phyloP scores from a whole-genome alignment of 2,329 filamentous ascomycete species.

The Claviceps quebecensis region DNA sequence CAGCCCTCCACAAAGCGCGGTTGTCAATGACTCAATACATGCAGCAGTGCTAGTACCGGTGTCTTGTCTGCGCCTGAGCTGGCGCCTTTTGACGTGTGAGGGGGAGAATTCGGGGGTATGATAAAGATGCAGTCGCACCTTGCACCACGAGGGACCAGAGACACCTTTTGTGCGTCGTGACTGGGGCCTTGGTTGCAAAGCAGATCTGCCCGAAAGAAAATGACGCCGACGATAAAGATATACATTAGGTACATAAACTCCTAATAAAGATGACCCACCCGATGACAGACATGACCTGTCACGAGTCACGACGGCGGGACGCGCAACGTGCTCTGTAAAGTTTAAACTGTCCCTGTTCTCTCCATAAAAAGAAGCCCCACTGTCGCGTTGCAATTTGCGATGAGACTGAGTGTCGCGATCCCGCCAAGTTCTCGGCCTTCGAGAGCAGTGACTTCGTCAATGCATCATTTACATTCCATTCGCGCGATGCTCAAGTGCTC shows the following conservation, averaged over 20 bases:
- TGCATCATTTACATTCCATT: too few species aligned
- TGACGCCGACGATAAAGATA: not conserved
- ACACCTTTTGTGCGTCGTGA: not conserved
- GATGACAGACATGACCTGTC: not conserved
- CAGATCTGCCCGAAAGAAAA: not conserved
- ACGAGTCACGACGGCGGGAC: too few species aligned
- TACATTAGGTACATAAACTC: too few species aligned
- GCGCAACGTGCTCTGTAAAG: too few species aligned
- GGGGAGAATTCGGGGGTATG: too few species aligned
- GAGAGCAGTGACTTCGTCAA: too few species aligned
- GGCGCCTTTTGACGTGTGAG: not conserved
- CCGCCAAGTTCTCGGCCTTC: too few species aligned
- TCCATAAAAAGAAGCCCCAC: too few species aligned
- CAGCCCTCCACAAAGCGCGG: constrained; percentile 3
- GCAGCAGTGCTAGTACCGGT: not conserved
- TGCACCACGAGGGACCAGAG: not conserved
- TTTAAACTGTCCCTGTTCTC: too few species aligned
- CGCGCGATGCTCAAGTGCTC: too few species aligned
- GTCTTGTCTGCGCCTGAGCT: not conserved
- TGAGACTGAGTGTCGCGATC: too few species aligned
- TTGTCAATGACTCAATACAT: not conserved
- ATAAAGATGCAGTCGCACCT: not conserved
- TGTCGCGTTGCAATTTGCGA: too few species aligned
- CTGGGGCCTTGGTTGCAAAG: not conserved
- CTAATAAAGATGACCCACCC: not conserved